Evolutionary conservation across 257 asterid genomes (phyloP), one percentile per base, ranked within the genome.

Genomic region (Striga asiatica): DNA sequence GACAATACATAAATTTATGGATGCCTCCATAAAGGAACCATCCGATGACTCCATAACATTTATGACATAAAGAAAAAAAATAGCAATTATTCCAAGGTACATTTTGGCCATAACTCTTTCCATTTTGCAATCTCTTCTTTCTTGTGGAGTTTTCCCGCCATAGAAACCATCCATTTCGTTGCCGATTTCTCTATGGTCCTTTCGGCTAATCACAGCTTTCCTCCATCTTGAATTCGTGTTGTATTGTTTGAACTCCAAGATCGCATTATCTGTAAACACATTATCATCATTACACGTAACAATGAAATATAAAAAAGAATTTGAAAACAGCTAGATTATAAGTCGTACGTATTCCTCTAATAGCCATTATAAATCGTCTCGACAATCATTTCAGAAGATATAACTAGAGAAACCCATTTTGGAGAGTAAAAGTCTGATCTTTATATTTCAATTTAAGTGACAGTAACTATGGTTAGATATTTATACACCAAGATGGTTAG

Each of bases 221-320:
- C 95, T 74, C 97, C 97, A 92, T 28, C 76, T 69, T 7, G 99
- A 92, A 46, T 62, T 82, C 0, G 54, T 56, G n/a, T 50, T 28
- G 53, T 82, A 88, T 28, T 88, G 99, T 70, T 76, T 88, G 94
- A 92, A 92, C 79, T 92, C 97, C 73, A 92, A 53, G 7, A 81
- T 27, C 50, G 81, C 73, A 0, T 47, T 68, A 53, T 92, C 98
- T 91, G 73, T 5, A 42, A 22, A 57, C 11, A 47, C 29, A 50
- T 4, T 1, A 27, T 7, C 9, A 13, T 5, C 8, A 5, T 16
- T 48, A 43, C 11, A 8, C 6, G 6, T 18, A 18, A 17, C 13
- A 16, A 7, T 16, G 3, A 42, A 16, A 10, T 2, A 27, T 2
- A 27, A 27, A 27, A 27, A 2, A 27, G 32, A 27, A 27, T 2